phyloP scores from a whole-genome alignment of 805 yeast species.

The Candida anglica region DNA sequence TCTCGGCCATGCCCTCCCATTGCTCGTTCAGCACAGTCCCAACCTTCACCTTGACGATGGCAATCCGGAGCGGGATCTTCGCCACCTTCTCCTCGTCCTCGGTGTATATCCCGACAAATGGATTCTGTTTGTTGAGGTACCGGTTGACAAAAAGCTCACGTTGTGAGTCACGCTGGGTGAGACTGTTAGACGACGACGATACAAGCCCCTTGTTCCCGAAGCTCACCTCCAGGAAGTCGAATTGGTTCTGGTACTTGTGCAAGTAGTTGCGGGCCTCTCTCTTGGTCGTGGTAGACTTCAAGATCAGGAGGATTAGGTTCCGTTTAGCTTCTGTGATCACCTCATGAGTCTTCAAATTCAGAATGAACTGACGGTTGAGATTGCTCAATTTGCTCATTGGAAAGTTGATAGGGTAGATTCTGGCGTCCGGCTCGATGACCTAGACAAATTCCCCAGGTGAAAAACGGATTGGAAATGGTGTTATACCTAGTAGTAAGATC shows the following conservation, averaged over 20 bases:
- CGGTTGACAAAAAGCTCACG: slow-evolving; percentile 30
- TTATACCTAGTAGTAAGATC: too few relatives aligned
- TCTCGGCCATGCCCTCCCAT: slow-evolving; percentile 49
- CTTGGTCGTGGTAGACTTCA: slow-evolving; percentile 88
- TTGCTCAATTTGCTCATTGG: slow-evolving; percentile 26
- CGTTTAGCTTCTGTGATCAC: slow-evolving; percentile 46
- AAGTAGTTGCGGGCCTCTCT: slow-evolving; percentile 85
- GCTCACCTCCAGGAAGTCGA: slow-evolving; percentile 19
- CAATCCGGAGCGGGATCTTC: slow-evolving; percentile 47
- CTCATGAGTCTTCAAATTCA: slow-evolving; percentile 31
- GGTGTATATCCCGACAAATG: slow-evolving; percentile 29
- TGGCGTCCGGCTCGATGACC: too few relatives aligned
- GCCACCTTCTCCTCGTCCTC: slow-evolving; percentile 29
- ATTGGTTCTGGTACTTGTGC: slow-evolving; percentile 57
- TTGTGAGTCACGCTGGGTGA: slow-evolving; percentile 20
- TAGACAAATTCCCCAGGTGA: too few relatives aligned
- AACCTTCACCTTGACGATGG: slow-evolving; percentile 51
- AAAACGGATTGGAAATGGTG: too few relatives aligned
- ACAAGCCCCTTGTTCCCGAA: slow-evolving; percentile 11
- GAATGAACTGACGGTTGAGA: slow-evolving; percentile 28
- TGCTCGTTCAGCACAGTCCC: slow-evolving; percentile 24
- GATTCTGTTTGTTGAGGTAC: slow-evolving; percentile 27
- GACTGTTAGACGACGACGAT: too few relatives aligned
- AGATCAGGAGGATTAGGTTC: slow-evolving; percentile 76
- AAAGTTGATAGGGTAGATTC: neutral